Conservation (phyloP, 148 eudicot genomes). For the Diospyros kaki region DNA sequence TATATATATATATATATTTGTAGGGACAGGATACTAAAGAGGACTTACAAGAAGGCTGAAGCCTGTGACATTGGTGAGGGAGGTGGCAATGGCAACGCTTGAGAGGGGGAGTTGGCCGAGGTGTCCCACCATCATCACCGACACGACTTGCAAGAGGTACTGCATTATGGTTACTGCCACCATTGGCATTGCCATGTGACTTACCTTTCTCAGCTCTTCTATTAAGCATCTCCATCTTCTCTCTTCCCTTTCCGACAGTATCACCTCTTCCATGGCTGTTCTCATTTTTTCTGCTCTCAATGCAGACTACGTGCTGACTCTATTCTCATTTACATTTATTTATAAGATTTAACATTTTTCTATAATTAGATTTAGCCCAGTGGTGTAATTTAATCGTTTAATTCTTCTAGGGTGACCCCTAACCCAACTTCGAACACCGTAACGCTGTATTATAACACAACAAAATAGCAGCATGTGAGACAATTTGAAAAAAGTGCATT, state of each 20-base stretch:
- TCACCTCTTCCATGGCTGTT: constrained; percentile 15
- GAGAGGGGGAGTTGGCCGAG: constrained; percentile 43
- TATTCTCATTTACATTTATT: no score
- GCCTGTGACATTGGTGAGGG: constrained; percentile 44
- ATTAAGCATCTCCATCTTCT: background rate
- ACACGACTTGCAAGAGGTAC: constrained; percentile 24
- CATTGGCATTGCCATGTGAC: constrained; percentile 49
- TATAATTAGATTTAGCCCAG: no score
- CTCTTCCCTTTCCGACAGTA: background rate
- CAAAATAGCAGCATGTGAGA: no score
- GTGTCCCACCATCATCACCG: constrained; percentile 56
- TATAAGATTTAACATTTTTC: no score
- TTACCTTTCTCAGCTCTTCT: constrained; percentile 34
- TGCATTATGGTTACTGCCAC: constrained; percentile 34
- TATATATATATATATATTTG: background rate
- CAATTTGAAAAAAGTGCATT: no score
- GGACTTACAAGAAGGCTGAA: constrained; percentile 32
- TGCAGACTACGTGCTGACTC: no score
- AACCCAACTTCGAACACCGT: no score
- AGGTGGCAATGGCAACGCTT: constrained; percentile 40
- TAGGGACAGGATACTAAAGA: no score
- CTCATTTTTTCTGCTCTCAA: background rate
- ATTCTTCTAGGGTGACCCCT: no score
- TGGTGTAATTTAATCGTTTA: no score
- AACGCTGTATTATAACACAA: no score